Base-by-base conservation (phyloP, 2,329 filamentous ascomycete genomes). In the Aspergillus niger region DNA sequence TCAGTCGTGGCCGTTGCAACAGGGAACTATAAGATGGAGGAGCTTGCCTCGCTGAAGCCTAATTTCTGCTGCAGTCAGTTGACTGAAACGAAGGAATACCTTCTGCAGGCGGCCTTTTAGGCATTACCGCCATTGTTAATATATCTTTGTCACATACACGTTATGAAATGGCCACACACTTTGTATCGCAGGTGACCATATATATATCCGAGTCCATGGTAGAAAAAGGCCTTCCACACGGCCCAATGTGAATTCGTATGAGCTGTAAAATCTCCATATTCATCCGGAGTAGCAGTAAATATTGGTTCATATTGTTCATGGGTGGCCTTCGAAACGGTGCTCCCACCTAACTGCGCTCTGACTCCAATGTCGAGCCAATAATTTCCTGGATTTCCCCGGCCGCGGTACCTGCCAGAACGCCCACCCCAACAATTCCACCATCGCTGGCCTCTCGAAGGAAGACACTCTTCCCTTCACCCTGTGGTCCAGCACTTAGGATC, bases 371-470 rank as follows among this genome's bases (percentile, higher is more conserved):
- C 41, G 41, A 63, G 15, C 59, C 62, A 50, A 66, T 68, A 22
- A 74, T 74, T 4, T 65, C 70, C 10, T 70, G 63, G n/a, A 74
- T 74, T 13, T 71, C 65, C 5, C 69, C 70, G 3, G 69, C 67
- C 2, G 74, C 72, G 51, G 76, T 82, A 2, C 80, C 81, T 3
- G 82, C 81, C 32, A 84, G 69, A 39, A 83, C 82, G 2, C 79
- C 82, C 6, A 81, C 81, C 3, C 82, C 82, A 62, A 84, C 79
- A 28, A 83, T 79, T 1, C 82, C 81, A 4, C 82, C 82, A 67
- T 84, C 81, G 54, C 75, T 74, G 20, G 80, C 81, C 66, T 83
- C 82, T 51, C 77, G 75, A 47, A 84, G 68, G 36, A 83, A 78
- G 1, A 84, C 75, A 58, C 75, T 77, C 63, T 81, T 82, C 3